Evolutionary conservation across 1,284 basidiomycete species (phyloP), one percentile per base, ranked within the genome.

Genomic region (Inonotus obliquus): DNA sequence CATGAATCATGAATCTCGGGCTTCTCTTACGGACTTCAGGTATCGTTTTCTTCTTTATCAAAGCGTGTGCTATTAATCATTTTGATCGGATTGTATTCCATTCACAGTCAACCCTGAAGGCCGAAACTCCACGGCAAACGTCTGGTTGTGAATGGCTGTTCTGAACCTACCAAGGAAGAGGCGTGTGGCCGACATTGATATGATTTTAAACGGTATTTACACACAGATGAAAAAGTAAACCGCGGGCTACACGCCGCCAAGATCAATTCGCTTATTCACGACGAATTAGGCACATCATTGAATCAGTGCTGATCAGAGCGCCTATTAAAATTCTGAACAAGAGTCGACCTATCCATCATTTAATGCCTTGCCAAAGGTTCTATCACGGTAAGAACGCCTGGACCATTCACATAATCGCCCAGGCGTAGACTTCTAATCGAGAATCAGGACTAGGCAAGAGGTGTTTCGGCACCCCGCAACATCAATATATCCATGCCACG

Each of bases 91-190:
- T 49, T 27, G 56, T 49, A 23, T 25, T 35, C 19, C 25, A 17
- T n/a, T 29, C 55, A 37, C 55, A 32, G 51, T 17, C n/a, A 52
- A n/a, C 14, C 27, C 32, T 35, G 9, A n/a, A 13, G 45, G 37
- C 56, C 27, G 9, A 48, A 57, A 48, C 56, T 57, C 56, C 56
- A 58, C 56, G 56, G 56, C 29, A 49, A 57, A 38, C 21, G 48
- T 25, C 11, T 45, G 29, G 41, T 13, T 38, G 19, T 32, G 14
- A 13, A 23, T 11, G 14, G 9, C 23, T n/a, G 17, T 17, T 52
- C 29, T 52, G 25, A 35, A 35, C 19, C 14, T 5, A 1, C 35
- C 11, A 47, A 35, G n/a, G 1, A 21, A 23, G 37, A 32, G 35
- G 23, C 21, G 23, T n/a, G n/a, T n/a, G 17, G 17, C 35, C 56